Evolutionary conservation across 208 protist species (phyloP).

Genomic region (Leishmania arabica): DNA sequence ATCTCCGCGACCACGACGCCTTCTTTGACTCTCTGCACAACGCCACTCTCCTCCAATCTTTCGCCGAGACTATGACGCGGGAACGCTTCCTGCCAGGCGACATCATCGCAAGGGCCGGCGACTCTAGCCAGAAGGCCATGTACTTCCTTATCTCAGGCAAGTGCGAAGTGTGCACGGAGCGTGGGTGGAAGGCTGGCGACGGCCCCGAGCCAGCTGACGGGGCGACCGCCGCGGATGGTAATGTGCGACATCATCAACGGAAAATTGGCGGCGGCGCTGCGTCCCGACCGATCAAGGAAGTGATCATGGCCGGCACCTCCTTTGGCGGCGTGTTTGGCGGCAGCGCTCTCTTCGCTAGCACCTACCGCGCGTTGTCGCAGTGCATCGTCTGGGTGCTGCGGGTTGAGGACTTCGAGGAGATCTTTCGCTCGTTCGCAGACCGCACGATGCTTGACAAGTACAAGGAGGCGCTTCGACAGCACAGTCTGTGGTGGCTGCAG

Average conservation of each 20-base stretch:
- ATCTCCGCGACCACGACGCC: slow-evolving; percentile 53
- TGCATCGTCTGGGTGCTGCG: slow-evolving; percentile 80
- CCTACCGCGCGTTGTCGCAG: slow-evolving; percentile 71
- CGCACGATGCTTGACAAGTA: slow-evolving; percentile 58
- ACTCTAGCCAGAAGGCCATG: slow-evolving; percentile 55
- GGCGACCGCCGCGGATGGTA: not conserved
- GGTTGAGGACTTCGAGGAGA: slow-evolving; percentile 61
- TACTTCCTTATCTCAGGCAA: slow-evolving; percentile 86
- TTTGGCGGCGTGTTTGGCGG: slow-evolving; percentile 86
- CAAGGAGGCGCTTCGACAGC: slow-evolving; percentile 42
- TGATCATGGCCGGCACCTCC: slow-evolving; percentile 43
- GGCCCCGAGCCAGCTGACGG: not conserved
- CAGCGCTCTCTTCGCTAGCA: slow-evolving; percentile 49
- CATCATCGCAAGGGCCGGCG: slow-evolving; percentile 56
- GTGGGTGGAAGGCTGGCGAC: slow-evolving; percentile 1
- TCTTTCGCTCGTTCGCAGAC: slow-evolving; percentile 63
- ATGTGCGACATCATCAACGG: not conserved
- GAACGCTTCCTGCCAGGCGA: slow-evolving; percentile 60
- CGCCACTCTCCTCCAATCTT: slow-evolving; percentile 53
- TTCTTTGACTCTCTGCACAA: slow-evolving; percentile 68
- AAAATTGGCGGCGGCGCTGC: not conserved
- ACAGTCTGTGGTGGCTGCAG: slow-evolving; percentile 51
- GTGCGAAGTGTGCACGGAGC: slow-evolving; percentile 53
- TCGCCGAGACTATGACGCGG: slow-evolving; percentile 66
- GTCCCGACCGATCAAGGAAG: slow-evolving; percentile 11